Conservation (phyloP, 1,284 basidiomycete genomes). For the Cryptococcus sp. region DNA sequence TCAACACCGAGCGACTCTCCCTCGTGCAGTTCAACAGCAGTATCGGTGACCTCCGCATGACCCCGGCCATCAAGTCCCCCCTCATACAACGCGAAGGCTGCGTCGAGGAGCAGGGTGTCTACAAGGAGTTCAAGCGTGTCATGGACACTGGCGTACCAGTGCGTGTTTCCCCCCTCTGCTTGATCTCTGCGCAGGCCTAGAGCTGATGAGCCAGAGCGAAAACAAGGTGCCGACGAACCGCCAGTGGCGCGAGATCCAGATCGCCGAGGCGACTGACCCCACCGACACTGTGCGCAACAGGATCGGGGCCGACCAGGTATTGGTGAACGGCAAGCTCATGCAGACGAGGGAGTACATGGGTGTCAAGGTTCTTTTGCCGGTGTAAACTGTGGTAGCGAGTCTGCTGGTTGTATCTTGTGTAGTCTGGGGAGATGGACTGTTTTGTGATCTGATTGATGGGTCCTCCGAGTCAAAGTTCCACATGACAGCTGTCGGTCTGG, state of each 20-base stretch:
- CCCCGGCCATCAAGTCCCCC: slow-evolving; percentile 31
- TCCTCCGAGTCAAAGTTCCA: too few relatives aligned
- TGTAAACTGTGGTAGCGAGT: slow-evolving; percentile 6
- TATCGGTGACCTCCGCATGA: slow-evolving; percentile 46
- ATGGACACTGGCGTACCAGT: slow-evolving; percentile 33
- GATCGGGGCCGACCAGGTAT: slow-evolving; percentile 30
- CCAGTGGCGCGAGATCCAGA: slow-evolving; percentile 43
- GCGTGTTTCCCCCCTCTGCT: neutral
- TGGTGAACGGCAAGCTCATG: slow-evolving; percentile 36
- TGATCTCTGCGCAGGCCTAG: neutral
- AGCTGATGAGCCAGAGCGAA: neutral
- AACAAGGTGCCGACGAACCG: slow-evolving; percentile 30
- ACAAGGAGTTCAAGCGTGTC: slow-evolving; percentile 37
- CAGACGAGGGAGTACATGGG: slow-evolving; percentile 36
- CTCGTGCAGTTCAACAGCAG: slow-evolving; percentile 51
- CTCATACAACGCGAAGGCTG: slow-evolving; percentile 41
- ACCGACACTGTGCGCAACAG: slow-evolving; percentile 30
- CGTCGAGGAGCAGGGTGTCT: slow-evolving; percentile 37
- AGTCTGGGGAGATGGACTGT: too few relatives aligned
- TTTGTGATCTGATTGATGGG: too few relatives aligned
- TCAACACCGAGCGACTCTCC: slow-evolving; percentile 51
- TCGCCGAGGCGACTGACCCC: slow-evolving; percentile 36
- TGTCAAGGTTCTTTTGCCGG: slow-evolving; percentile 38
- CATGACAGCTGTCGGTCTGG: neutral
- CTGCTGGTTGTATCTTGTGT: neutral